Evolutionary conservation across 225 moss, liverwort and hornwort species (phyloP).

Genomic region (Thuidium tamariscinum): DNA sequence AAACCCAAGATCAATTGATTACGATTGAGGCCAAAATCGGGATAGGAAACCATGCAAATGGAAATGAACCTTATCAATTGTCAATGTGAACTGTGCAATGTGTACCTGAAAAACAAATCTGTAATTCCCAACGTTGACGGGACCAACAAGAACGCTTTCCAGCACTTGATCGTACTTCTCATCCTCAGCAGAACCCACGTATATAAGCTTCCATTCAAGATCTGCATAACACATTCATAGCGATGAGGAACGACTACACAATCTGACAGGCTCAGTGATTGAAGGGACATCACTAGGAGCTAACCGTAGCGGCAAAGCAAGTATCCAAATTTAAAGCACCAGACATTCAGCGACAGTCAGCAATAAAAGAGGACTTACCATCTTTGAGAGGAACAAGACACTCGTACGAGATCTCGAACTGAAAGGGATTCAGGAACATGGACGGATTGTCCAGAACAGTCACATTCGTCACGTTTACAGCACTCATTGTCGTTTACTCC

Average conservation of each 20-base stretch:
- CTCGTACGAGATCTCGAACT: conserved; percentile 89
- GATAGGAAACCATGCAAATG: neutral
- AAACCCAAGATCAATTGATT: too few species aligned
- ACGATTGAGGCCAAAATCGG: fast-evolving
- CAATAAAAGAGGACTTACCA: conserved; percentile 14
- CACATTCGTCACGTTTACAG: conserved; percentile 86
- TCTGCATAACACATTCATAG: conserved; percentile 10
- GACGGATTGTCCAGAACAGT: conserved; percentile 86
- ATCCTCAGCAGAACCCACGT: conserved; percentile 83
- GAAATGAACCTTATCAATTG: too few species aligned
- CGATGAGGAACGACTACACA: too few species aligned
- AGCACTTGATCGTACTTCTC: conserved; percentile 95
- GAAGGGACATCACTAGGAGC: too few species aligned
- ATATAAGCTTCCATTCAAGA: conserved; percentile 92
- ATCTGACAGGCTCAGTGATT: neutral
- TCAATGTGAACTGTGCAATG: fast-evolving
- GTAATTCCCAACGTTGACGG: conserved; percentile 79
- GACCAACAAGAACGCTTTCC: conserved; percentile 88
- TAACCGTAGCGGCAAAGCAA: neutral
- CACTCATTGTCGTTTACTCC: conserved; percentile 34
- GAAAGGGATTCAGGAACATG: conserved; percentile 81
- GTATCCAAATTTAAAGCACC: neutral
- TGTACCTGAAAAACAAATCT: conserved; percentile 83
- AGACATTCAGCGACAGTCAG: too few species aligned
- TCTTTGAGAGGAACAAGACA: conserved; percentile 79